phyloP scores from a whole-genome alignment of 257 asterid genomes.

The Nicotiana attenuata region DNA sequence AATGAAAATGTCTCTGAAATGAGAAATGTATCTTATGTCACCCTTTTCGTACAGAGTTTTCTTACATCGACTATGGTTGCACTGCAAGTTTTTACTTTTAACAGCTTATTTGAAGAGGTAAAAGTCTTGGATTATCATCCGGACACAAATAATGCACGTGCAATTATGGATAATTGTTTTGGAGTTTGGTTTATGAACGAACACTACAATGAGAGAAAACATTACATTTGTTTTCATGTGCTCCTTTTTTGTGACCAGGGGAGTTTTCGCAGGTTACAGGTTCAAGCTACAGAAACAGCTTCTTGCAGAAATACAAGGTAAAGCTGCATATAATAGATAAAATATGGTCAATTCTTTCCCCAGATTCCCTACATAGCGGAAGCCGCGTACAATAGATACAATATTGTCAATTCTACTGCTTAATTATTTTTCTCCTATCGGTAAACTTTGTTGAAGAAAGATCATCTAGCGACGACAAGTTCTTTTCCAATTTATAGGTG shows the following conservation, averaged over 20 bases:
- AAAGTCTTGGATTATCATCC: not conserved
- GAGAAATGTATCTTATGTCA: not conserved
- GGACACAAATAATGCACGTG: not conserved
- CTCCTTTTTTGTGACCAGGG: not conserved
- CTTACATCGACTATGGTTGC: not conserved
- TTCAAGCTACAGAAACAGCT: not conserved
- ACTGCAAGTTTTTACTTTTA: not conserved
- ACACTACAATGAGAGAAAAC: not conserved
- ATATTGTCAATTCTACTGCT: not conserved
- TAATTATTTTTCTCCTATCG: not conserved
- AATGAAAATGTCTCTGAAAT: not conserved
- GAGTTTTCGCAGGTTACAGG: too few relatives aligned
- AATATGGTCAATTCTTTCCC: not conserved
- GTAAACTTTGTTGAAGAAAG: not conserved
- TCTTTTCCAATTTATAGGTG: not conserved
- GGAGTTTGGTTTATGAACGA: not conserved
- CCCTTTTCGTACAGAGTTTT: not conserved
- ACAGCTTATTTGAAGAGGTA: not conserved
- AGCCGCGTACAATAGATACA: not conserved
- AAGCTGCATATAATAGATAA: not conserved
- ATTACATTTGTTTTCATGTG: not conserved
- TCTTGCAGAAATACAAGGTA: not conserved
- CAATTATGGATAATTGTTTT: not conserved
- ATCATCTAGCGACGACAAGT: not conserved
- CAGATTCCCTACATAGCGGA: not conserved